Conservation (phyloP, 108 stramenopile species). For the Nitzschia putrida region DNA sequence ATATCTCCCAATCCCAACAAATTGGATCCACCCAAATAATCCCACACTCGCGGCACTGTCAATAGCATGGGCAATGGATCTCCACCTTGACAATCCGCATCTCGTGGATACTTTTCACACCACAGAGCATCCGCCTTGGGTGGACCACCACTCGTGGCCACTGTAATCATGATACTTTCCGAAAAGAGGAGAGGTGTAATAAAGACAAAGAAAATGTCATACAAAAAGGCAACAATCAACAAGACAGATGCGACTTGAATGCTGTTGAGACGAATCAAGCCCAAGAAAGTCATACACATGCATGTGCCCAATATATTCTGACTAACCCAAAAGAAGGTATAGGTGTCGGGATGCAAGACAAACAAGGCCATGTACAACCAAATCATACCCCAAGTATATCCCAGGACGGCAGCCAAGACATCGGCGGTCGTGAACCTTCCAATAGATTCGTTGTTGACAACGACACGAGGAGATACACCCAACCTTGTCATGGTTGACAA, state of each 20-base stretch:
- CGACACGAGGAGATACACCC: constrained; percentile 15
- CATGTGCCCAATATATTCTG: constrained; percentile 88
- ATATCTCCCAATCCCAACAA: constrained; percentile 94
- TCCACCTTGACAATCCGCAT: constrained; percentile 69
- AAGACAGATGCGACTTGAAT: constrained; percentile 82
- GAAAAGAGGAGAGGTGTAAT: constrained; percentile 75
- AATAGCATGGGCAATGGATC: constrained; percentile 90
- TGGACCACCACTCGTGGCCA: constrained; percentile 70
- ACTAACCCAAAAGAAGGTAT: constrained; percentile 80
- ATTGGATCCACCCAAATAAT: constrained; percentile 79
- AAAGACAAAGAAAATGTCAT: constrained; percentile 95
- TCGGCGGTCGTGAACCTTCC: constrained; percentile 51
- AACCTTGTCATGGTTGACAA: not conserved
- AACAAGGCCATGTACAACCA: constrained; percentile 59
- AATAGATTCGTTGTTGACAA: constrained; percentile 35
- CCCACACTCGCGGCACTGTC: constrained; percentile 64
- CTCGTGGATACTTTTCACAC: constrained; percentile 89
- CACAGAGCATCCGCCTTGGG: constrained; percentile 60
- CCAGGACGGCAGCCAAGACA: constrained; percentile 36
- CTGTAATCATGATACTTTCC: constrained; percentile 86
- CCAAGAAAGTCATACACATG: constrained; percentile 85
- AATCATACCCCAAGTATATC: constrained; percentile 44
- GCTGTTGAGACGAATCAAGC: constrained; percentile 73
- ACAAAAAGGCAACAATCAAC: constrained; percentile 62
- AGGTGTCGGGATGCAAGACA: constrained; percentile 43